phyloP scores from a whole-genome alignment of 352 stramenopile genomes.

The Aphanomyces astaci region DNA sequence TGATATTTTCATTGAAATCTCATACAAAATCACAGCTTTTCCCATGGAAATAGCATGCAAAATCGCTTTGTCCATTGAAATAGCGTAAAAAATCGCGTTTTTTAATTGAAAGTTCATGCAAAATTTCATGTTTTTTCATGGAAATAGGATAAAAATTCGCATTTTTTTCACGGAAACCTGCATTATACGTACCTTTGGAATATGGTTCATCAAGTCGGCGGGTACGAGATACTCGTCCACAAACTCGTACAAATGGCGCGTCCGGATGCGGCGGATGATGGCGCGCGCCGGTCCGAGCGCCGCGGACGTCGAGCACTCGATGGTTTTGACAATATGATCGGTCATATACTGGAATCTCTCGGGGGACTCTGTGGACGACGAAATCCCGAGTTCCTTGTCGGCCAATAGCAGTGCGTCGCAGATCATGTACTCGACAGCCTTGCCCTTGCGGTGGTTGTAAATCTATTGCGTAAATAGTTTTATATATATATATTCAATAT shows the following conservation, averaged over 20 bases:
- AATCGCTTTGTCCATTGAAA: too few species aligned
- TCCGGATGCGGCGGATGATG: slow-evolving; percentile 68
- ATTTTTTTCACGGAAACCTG: neutral
- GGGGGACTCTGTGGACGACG: slow-evolving; percentile 45
- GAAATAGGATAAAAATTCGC: slow-evolving; percentile 10
- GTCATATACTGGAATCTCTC: slow-evolving; percentile 70
- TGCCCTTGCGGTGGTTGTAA: slow-evolving; percentile 86
- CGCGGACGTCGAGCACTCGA: slow-evolving; percentile 64
- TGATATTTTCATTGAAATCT: too few species aligned
- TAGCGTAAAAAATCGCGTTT: too few species aligned
- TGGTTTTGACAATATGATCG: slow-evolving; percentile 67
- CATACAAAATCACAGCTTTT: too few species aligned
- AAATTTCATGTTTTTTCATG: neutral
- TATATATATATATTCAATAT: too few species aligned
- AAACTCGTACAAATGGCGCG: slow-evolving; percentile 74
- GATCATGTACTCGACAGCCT: slow-evolving; percentile 87
- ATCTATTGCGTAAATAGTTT: slow-evolving; percentile 47
- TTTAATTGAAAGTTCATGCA: too few species aligned
- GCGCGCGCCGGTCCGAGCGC: slow-evolving; percentile 38
- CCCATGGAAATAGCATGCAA: too few species aligned
- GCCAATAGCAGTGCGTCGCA: slow-evolving; percentile 76
- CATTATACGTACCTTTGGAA: slow-evolving; percentile 30
- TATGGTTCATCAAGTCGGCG: slow-evolving; percentile 37
- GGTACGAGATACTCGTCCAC: slow-evolving; percentile 75
- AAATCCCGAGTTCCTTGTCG: slow-evolving; percentile 68